A percentile compares a stretch with the other conserved stretches of the same genome.
Evolutionary conservation across 1,284 basidiomycete species (phyloP).

Genomic region (Phellinidium pouzarii): DNA sequence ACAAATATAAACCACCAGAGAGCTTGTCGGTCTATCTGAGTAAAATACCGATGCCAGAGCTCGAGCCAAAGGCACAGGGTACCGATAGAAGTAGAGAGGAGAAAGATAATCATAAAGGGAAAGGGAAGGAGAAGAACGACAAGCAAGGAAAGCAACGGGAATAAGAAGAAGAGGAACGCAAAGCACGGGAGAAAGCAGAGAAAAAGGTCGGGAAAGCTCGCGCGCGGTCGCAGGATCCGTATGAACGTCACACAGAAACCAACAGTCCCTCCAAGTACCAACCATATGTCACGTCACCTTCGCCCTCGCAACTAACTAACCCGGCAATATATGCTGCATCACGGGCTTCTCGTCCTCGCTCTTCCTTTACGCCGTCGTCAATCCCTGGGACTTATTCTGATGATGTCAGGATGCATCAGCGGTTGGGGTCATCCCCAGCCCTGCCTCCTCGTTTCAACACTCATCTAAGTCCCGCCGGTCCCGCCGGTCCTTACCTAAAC

Average conservation of each 20-base stretch:
- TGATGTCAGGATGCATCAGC: neutral
- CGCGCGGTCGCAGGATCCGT: slow-evolving; percentile 16
- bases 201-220: neutral
- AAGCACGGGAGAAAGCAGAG: neutral
- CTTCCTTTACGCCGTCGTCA: neutral
- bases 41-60: slow-evolving; percentile 79
- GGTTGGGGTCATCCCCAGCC: neutral
- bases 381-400: neutral
- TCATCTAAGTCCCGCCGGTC: slow-evolving; percentile 3
- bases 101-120: slow-evolving; percentile 1
- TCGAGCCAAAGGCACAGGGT: slow-evolving; percentile 41
- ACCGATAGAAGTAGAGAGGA: slow-evolving; percentile 5
- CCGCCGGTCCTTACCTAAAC: slow-evolving; percentile 16
- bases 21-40: slow-evolving; percentile 66
- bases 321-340: slow-evolving; percentile 35
- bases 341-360: slow-evolving; percentile 23
- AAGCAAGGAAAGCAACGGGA: slow-evolving; percentile 19
- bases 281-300: slow-evolving; percentile 35
- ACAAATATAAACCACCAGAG: slow-evolving; percentile 57
- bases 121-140: slow-evolving; percentile 12
- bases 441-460: neutral
- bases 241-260: slow-evolving; percentile 17
- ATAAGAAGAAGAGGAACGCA: slow-evolving; percentile 5
- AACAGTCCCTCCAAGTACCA: no score
- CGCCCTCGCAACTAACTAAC: slow-evolving; percentile 40